phyloP scores from a whole-genome alignment of 2,329 filamentous ascomycete species.

The Atkinsonella hypoxylon region DNA sequence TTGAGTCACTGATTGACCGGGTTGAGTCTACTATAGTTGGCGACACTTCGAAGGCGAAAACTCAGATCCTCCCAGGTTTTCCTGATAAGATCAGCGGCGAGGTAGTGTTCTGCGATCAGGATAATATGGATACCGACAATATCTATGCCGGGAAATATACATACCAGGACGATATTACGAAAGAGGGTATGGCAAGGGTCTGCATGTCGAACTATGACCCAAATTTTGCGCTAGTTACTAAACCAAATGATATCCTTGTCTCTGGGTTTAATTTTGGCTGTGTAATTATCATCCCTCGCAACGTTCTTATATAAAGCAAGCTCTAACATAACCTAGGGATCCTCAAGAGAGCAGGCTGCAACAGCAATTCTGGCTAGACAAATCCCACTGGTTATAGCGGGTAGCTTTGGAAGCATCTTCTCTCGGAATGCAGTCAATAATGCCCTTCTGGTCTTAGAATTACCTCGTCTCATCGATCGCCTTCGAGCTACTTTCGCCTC shows the following conservation, averaged over 20 bases:
- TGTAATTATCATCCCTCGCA: constrained; percentile 28
- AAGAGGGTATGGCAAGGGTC: constrained; percentile 72
- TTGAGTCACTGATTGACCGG: constrained; percentile 10
- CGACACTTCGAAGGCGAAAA: constrained; percentile 12
- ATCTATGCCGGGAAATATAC: constrained; percentile 91
- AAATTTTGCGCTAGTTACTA: constrained; percentile 51
- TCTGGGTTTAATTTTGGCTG: constrained; percentile 83
- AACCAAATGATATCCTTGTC: constrained; percentile 68
- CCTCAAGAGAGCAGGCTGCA: constrained; percentile 62
- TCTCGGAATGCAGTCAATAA: constrained; percentile 70
- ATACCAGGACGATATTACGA: constrained; percentile 73
- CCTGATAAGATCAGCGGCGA: constrained; percentile 73
- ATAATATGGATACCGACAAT: constrained; percentile 80
- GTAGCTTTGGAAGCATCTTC: constrained; percentile 79
- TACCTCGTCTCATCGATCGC: constrained; percentile 53
- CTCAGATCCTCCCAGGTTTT: constrained; percentile 68
- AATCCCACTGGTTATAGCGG: constrained; percentile 69
- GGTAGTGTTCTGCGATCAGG: constrained; percentile 73
- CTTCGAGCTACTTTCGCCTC: constrained; percentile 49
- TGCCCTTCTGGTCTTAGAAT: constrained; percentile 59
- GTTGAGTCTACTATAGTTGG: constrained; percentile 7
- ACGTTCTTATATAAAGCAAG: neutral
- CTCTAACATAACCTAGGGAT: neutral
- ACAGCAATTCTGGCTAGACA: constrained; percentile 74
- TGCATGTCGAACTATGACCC: constrained; percentile 93